A percentile compares a stretch with the other conserved stretches of the same genome.
phyloP scores from a whole-genome alignment of 768 basidiomycete genomes.

The Tylopilus sp. region DNA sequence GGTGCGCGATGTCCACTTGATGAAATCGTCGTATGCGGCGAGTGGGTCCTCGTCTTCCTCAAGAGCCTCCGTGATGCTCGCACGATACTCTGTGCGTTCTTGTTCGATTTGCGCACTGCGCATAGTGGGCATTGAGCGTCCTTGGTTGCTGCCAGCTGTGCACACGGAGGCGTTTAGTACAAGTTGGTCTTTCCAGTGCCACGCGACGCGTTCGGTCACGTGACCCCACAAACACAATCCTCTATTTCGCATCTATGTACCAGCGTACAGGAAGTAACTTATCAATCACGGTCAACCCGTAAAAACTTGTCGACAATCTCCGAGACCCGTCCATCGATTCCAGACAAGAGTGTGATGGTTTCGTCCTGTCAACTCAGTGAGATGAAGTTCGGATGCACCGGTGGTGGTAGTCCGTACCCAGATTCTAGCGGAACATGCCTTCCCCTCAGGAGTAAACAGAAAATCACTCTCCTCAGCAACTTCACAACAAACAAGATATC shows the following conservation, averaged over 20 bases:
- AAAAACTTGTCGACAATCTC: conserved; percentile 18
- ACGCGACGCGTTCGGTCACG: conserved; percentile 33
- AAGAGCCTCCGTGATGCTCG: conserved; percentile 49
- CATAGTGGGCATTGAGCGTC: conserved; percentile 20
- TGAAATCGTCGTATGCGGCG: conserved; percentile 79
- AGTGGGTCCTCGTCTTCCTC: conserved; percentile 84
- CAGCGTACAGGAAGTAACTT: not conserved
- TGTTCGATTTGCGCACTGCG: conserved; percentile 30
- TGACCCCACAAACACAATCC: conserved; percentile 2
- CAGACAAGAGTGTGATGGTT: conserved; percentile 17
- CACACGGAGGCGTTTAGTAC: not conserved
- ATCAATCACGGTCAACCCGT: not conserved
- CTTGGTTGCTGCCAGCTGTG: conserved; percentile 7
- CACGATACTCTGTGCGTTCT: conserved; percentile 31
- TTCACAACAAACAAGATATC: conserved; percentile 26
- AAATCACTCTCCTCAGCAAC: conserved; percentile 32
- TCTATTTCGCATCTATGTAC: not conserved
- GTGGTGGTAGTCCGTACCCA: conserved; percentile 29
- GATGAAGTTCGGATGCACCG: not conserved
- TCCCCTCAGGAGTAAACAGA: conserved; percentile 27
- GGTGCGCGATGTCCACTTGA: conserved; percentile 84
- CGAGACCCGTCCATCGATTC: conserved; percentile 19
- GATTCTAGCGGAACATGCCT: conserved; percentile 24
- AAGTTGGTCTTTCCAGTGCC: conserved; percentile 12
- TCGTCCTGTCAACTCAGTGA: conserved; percentile 16